Conservation (phyloP, 1,284 basidiomycete genomes). For the Cutaneotrichosporon cutaneum region DNA sequence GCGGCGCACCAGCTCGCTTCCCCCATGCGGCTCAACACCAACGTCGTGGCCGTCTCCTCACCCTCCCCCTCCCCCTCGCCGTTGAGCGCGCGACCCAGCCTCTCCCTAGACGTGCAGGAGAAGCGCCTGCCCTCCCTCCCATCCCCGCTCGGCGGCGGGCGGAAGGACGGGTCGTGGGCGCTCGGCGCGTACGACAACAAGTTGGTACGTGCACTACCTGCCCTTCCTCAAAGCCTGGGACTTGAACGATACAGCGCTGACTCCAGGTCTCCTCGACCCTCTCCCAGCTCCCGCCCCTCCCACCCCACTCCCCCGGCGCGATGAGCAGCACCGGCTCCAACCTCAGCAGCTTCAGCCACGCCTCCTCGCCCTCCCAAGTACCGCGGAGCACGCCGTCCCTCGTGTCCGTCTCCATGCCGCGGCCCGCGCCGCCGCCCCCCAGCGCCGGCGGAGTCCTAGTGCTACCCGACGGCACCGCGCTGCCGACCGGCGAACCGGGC, state of each 20-base stretch:
- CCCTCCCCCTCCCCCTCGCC: constrained; percentile 2
- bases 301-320: constrained; percentile 38
- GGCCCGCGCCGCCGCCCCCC: constrained; percentile 18
- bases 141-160: background rate
- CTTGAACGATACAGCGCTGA: background rate
- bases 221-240: background rate
- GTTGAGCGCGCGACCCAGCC: constrained; percentile 5
- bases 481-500: constrained; percentile 21
- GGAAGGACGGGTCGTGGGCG: constrained; percentile 28
- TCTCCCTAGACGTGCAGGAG: constrained; percentile 18
- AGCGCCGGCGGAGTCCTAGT: constrained; percentile 32
- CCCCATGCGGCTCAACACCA: background rate
- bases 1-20: background rate
- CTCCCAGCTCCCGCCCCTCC: constrained; percentile 46
- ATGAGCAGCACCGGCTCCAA: constrained; percentile 20
- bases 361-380: background rate
- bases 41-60: background rate
- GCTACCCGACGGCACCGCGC: constrained; percentile 44
- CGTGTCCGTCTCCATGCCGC: constrained; percentile 4
- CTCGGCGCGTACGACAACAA: constrained; percentile 48
- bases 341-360: constrained; percentile 13
- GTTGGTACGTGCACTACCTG: constrained; percentile 27
- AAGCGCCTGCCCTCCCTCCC: constrained; percentile 23
- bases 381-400: constrained; percentile 1
- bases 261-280: constrained; percentile 47